Conservation (phyloP, 2,329 filamentous ascomycete genomes). For the Aspergillus clavatus region DNA sequence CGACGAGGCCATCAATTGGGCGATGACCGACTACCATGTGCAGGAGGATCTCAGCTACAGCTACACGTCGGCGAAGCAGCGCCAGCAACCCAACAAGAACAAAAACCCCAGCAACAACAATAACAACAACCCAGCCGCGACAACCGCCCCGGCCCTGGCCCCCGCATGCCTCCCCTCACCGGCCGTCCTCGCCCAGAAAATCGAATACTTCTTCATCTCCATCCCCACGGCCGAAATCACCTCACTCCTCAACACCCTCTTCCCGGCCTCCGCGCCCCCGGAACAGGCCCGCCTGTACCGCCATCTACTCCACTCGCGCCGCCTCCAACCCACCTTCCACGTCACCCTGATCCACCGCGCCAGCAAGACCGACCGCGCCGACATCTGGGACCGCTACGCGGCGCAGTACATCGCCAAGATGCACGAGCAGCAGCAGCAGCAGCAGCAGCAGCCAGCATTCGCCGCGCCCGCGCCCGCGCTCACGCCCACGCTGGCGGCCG, state of each 20-base stretch:
- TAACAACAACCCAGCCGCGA: slow-evolving; percentile 14
- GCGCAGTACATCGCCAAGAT: slow-evolving; percentile 50
- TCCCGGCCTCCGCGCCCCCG: slow-evolving; percentile 51
- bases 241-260: slow-evolving; percentile 63
- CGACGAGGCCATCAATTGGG: slow-evolving; percentile 70
- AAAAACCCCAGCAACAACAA: slow-evolving; percentile 26
- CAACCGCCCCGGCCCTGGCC: slow-evolving; percentile 7
- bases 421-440: slow-evolving; percentile 20
- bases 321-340: slow-evolving; percentile 82
- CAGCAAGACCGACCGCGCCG: slow-evolving; percentile 54
- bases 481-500: slow-evolving; percentile 31
- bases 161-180: slow-evolving; percentile 23
- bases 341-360: slow-evolving; percentile 88
- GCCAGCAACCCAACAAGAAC: slow-evolving; percentile 38
- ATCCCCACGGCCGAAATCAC: slow-evolving; percentile 50
- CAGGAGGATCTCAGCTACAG: slow-evolving; percentile 64
- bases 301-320: slow-evolving; percentile 65
- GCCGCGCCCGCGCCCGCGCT: no score
- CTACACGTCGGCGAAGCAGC: slow-evolving; percentile 35
- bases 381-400: slow-evolving; percentile 71
- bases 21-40: slow-evolving; percentile 72
- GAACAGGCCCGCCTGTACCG: slow-evolving; percentile 65
- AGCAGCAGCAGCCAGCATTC: slow-evolving; percentile 14
- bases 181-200: slow-evolving; percentile 45
- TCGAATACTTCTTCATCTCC: slow-evolving; percentile 63